Percentiles rank a stretch among this genome's conserved stretches.
Conservation (phyloP, 192 early-diverging fungal species). For the Bifiguratus adelaidae region DNA sequence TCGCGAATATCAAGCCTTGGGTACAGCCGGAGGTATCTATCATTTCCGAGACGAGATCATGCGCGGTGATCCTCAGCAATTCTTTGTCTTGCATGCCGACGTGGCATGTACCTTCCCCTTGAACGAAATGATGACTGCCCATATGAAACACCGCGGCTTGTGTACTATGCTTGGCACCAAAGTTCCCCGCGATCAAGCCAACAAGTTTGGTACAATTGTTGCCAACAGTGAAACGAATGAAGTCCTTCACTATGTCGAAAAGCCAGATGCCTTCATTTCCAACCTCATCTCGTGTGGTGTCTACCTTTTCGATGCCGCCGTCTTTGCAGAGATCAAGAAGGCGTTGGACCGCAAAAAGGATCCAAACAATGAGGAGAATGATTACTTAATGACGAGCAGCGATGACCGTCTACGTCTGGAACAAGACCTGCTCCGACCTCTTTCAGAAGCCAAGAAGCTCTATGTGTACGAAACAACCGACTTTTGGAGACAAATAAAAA, state of each 20-base stretch:
- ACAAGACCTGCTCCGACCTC: constrained; percentile 81
- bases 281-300: constrained; percentile 93
- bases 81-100: constrained; percentile 97
- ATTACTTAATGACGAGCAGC: constrained; percentile 15
- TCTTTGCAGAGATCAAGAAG: constrained; percentile 78
- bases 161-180: constrained; percentile 88
- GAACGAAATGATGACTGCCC: constrained; percentile 72
- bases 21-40: constrained; percentile 94
- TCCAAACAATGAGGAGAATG: constrained; percentile 14
- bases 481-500: constrained; percentile 98
- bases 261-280: constrained; percentile 92
- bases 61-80: constrained; percentile 77
- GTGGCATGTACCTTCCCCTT: constrained; percentile 94
- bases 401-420: constrained; percentile 78
- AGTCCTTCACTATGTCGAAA: constrained; percentile 97
- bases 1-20: constrained; percentile 93
- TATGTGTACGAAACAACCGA: constrained; percentile 77
- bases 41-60: constrained; percentile 98
- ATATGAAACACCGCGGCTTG: constrained; percentile 69
- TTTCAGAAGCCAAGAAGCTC: constrained; percentile 76
- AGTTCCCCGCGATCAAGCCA: constrained; percentile 58
- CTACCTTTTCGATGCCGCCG: constrained; percentile 82
- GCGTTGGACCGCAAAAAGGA: constrained; percentile 62
- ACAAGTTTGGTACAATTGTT: constrained; percentile 90
- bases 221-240: constrained; percentile 80